Base-by-base conservation (phyloP, 2,329 filamentous ascomycete species). In the Septoria petroselini region DNA sequence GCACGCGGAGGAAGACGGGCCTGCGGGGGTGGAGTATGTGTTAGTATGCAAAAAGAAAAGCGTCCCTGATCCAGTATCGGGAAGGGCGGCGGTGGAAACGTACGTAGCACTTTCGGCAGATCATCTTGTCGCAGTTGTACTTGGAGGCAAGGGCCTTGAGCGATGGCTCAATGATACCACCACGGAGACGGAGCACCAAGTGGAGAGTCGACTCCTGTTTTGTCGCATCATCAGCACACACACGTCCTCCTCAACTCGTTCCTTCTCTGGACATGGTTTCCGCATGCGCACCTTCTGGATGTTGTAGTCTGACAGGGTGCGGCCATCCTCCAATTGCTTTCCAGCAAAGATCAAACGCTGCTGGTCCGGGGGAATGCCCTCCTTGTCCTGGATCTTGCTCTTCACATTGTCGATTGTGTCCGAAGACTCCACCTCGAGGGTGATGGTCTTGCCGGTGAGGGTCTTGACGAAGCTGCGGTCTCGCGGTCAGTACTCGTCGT, bases 81-180 rank as follows among this genome's bases (percentile, higher is more conserved):
- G 7, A 15, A 18, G 31, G 39, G 12, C 11, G 9, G 11, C 11
- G 11, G 11, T n/a, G 11, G 35, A 8, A 12, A 25, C 86, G 68
- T 85, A 93, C 89, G 79, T 97, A 97, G 87, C 93, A 98, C 88
- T 98, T 97, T 83, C 93, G 91, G 89, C 93, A 97, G 79, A 97
- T 95, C 86, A 91, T 91, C 86, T 96, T 96, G 67, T 97, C 93
- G 87, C 91, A 97, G 86, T 98, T 97, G 85, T 94, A 97, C 84
- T 96, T 96, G 81, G 86, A 91, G 72, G 91, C 91, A 62, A 97
- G 85, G 66, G 89, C 91, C 86, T 97, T 97, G 70, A 97, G 85
- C 70, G 91, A 96, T 69, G 93, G 93, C 84, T 97, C 91, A 71
- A 95, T 96, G 81, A 97, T 91, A 82, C 91, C 91, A 82, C 91